phyloP scores from a whole-genome alignment of 2,329 filamentous ascomycete genomes.

The Talaromyces sp. region DNA sequence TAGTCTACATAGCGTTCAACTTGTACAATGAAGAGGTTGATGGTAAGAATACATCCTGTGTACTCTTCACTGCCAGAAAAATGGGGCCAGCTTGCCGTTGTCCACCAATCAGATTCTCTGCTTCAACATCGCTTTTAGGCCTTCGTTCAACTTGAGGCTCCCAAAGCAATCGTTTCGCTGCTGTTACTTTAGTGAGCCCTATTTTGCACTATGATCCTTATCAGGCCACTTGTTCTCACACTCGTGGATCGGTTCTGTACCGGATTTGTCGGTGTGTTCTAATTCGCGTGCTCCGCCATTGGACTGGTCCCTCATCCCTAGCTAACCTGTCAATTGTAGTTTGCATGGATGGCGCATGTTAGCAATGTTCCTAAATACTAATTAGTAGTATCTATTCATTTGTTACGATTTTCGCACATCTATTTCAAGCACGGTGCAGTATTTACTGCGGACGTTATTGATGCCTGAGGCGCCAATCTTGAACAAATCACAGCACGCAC shows the following conservation, averaged over 20 bases:
- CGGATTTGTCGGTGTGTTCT: not conserved
- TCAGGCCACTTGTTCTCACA: too few species aligned
- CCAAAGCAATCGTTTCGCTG: not conserved
- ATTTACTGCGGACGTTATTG: not conserved
- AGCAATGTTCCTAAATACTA: not conserved
- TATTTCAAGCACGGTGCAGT: too few species aligned
- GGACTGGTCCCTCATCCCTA: not conserved
- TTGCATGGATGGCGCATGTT: not conserved
- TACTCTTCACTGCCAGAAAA: not conserved
- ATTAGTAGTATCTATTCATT: not conserved
- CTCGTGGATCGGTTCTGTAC: not conserved
- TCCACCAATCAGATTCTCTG: not conserved
- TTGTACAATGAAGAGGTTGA: not conserved
- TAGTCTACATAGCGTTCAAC: not conserved
- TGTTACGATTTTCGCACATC: too few species aligned
- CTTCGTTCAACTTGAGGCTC: not conserved
- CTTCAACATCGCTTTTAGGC: not conserved
- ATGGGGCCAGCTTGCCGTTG: not conserved
- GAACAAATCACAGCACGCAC: not conserved
- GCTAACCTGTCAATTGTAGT: not conserved
- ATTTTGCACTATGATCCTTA: not conserved
- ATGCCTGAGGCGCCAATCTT: not conserved
- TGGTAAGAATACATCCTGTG: too few species aligned
- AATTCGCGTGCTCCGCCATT: not conserved
- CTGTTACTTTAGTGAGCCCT: not conserved